Evolutionary conservation across 345 rosid genomes (phyloP).

Genomic region (Kernera saxatilis): DNA sequence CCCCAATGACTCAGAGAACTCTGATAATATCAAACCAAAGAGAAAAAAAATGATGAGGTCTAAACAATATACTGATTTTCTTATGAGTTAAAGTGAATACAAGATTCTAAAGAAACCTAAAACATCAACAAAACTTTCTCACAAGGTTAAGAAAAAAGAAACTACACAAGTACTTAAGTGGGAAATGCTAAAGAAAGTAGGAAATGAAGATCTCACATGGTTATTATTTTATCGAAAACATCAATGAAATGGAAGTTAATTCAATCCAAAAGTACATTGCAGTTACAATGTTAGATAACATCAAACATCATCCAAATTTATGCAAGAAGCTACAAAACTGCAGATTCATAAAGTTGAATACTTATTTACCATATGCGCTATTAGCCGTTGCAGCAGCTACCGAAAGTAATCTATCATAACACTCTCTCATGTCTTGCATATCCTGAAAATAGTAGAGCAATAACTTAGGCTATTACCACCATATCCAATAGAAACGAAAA

Average conservation of each 20-base stretch:
- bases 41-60: not conserved
- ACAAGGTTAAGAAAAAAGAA: not conserved
- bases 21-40: slow-evolving; percentile 36
- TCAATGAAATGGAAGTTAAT: not conserved
- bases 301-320: not conserved
- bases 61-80: not conserved
- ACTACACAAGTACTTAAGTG: not conserved
- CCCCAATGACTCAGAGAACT: slow-evolving; percentile 89
- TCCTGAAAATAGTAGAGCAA: slow-evolving; percentile 41
- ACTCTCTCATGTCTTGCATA: slow-evolving; percentile 78
- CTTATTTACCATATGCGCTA: slow-evolving; percentile 73
- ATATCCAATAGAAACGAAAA: not conserved
- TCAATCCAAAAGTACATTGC: not conserved
- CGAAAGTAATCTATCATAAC: slow-evolving; percentile 86
- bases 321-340: not conserved
- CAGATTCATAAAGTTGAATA: not conserved
- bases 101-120: not conserved
- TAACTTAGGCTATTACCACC: not conserved
- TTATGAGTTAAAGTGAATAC: not conserved
- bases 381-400: slow-evolving; percentile 94
- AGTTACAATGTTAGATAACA: not conserved
- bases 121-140: not conserved
- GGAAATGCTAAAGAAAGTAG: too few relatives aligned
- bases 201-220: not conserved
- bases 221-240: not conserved